phyloP scores from a whole-genome alignment of 108 stramenopile genomes.

The Nannochloropsis salina region DNA sequence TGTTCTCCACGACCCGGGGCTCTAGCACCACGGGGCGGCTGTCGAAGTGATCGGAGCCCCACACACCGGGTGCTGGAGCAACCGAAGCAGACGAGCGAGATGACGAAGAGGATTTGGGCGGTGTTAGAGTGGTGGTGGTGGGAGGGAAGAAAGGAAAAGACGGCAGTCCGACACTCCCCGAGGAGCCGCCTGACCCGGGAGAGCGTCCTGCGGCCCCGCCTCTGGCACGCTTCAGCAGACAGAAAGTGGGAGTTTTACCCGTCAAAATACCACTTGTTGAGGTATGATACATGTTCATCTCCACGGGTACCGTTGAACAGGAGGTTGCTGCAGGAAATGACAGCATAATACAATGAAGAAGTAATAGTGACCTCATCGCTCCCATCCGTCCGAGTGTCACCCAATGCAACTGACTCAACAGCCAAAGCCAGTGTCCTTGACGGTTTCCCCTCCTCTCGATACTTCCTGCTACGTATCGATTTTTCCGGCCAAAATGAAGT shows the following conservation, averaged over 20 bases:
- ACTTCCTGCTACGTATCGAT: too few relatives aligned
- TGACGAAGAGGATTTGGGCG: constrained; percentile 16
- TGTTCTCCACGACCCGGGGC: constrained; percentile 11
- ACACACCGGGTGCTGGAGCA: background rate
- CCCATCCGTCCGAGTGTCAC: too few relatives aligned
- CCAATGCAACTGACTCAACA: too few relatives aligned
- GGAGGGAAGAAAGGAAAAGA: background rate
- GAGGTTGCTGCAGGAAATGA: too few relatives aligned
- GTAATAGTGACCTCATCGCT: too few relatives aligned
- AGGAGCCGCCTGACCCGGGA: background rate
- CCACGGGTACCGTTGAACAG: too few relatives aligned
- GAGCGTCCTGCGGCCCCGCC: background rate
- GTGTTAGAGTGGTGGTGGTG: background rate
- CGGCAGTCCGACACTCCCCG: background rate
- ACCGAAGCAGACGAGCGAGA: background rate
- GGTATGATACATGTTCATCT: too few relatives aligned
- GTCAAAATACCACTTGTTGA: too few relatives aligned
- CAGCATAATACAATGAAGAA: too few relatives aligned
- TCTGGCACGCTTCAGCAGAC: background rate
- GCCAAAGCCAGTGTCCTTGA: too few relatives aligned
- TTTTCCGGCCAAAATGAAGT: too few relatives aligned
- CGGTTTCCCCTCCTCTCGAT: too few relatives aligned
- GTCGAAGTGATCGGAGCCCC: background rate
- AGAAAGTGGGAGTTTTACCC: background rate
- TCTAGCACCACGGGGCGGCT: background rate